These are phyloP conservation scores for Crepidotus variabilis DNA, from an alignment of 768 basidiomycete species.

Conservation along the genomic window DNA sequence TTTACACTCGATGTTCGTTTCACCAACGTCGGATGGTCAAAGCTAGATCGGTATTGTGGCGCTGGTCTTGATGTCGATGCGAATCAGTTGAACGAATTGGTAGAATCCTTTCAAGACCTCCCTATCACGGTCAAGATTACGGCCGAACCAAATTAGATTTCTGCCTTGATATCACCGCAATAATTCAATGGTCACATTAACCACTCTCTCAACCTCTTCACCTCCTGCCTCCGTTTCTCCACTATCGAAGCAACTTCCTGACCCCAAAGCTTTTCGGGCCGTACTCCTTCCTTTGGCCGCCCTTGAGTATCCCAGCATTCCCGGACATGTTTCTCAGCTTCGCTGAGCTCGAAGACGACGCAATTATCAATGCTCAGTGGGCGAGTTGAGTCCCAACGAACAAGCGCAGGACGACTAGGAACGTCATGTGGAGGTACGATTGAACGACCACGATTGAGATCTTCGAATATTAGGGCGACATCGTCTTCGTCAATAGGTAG, in stretches of 20 bases:
- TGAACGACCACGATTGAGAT: conserved; percentile 76
- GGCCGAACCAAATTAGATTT: not conserved
- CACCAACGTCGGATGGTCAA: not conserved
- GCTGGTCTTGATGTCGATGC: conserved; percentile 3
- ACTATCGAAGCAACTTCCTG: conserved; percentile 56
- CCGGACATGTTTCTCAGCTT: conserved; percentile 64
- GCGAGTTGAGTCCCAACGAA: conserved; percentile 72
- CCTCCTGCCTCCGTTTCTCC: conserved; percentile 53
- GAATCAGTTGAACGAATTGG: not conserved
- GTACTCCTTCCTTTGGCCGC: conserved; percentile 11
- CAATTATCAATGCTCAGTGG: conserved; percentile 77
- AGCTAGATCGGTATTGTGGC: not conserved
- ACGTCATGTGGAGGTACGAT: conserved; percentile 75
- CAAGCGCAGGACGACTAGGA: conserved; percentile 66
- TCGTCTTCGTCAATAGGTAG: conserved; percentile 83
- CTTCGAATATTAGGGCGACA: conserved; percentile 81
- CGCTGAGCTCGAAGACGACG: conserved; percentile 76
- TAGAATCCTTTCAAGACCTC: not conserved
- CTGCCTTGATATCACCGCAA: not conserved
- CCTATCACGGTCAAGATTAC: not conserved
- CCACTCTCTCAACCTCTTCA: conserved; percentile 54
- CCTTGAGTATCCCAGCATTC: conserved; percentile 34
- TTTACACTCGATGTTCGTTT: not conserved
- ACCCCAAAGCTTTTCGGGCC: conserved; percentile 69
- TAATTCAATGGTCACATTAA: conserved; percentile 24